Evolutionary conservation across 208 protist species (phyloP).

Genomic region (Trypanosoma mega): DNA sequence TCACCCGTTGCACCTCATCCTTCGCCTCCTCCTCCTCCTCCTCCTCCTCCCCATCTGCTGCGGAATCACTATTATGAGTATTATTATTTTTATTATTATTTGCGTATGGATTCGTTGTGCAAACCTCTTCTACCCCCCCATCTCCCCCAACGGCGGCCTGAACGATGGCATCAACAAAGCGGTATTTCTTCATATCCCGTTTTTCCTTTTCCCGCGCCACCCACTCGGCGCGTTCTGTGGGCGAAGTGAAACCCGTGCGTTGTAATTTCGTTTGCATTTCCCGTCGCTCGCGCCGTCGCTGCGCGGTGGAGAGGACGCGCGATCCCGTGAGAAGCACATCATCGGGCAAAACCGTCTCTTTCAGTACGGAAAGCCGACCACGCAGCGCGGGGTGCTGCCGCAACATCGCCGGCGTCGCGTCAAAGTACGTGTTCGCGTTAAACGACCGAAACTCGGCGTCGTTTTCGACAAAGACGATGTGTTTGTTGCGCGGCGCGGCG

Average conservation of each 20-base stretch:
- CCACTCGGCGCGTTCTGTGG: slow-evolving; percentile 34
- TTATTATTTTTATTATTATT: slow-evolving; percentile 27
- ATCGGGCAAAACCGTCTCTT: slow-evolving; percentile 82
- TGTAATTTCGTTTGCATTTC: slow-evolving; percentile 64
- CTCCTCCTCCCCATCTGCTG: slow-evolving; percentile 11
- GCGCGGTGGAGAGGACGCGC: slow-evolving; percentile 59
- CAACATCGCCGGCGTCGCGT: slow-evolving; percentile 84
- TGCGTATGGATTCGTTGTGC: too few species aligned
- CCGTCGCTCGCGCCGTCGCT: slow-evolving; percentile 72
- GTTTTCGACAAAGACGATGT: slow-evolving; percentile 81
- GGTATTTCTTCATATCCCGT: slow-evolving; percentile 63
- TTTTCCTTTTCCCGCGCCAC: slow-evolving; percentile 50
- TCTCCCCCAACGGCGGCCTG: slow-evolving; percentile 22
- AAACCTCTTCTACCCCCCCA: too few species aligned
- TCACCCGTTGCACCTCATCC: slow-evolving; percentile 54
- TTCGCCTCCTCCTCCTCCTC: slow-evolving; percentile 29
- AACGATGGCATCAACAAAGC: slow-evolving; percentile 48
- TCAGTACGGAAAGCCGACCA: slow-evolving; percentile 61
- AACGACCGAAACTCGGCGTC: slow-evolving; percentile 83
- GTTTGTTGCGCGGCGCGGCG: slow-evolving; percentile 69
- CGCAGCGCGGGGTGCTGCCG: slow-evolving; percentile 80
- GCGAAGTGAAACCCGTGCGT: slow-evolving; percentile 28
- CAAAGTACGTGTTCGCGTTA: slow-evolving; percentile 73
- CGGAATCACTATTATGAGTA: slow-evolving; percentile 7
- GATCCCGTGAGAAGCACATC: slow-evolving; percentile 70